Conservation (phyloP, 108 stramenopile genomes). For the Nitzschia sp. region DNA sequence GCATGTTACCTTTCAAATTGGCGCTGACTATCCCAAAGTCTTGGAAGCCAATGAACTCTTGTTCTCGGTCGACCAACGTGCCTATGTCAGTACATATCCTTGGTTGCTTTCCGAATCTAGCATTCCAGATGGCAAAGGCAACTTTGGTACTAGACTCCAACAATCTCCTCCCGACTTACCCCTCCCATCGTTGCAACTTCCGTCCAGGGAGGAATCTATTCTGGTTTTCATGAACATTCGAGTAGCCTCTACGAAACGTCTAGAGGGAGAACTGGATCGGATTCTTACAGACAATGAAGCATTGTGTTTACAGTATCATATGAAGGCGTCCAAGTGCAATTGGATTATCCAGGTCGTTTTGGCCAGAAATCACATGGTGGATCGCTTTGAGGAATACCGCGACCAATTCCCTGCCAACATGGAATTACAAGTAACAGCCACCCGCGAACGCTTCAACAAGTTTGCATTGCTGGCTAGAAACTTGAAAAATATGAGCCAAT, state of each 20-base stretch:
- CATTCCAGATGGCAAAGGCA: neutral
- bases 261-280: conserved; percentile 7
- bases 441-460: conserved; percentile 14
- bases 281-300: conserved; percentile 5
- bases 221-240: conserved; percentile 21
- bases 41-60: conserved; percentile 6
- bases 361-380: neutral
- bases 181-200: neutral
- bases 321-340: neutral
- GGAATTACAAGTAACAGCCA: neutral
- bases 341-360: conserved; percentile 16
- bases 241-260: conserved; percentile 1
- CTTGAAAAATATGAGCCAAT: neutral
- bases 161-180: neutral
- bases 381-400: neutral
- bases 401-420: neutral
- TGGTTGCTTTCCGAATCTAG: conserved; percentile 6
- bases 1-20: neutral
- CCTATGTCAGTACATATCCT: conserved; percentile 13
- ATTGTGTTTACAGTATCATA: neutral
- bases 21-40: conserved; percentile 3
- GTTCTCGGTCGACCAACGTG: conserved; percentile 7
- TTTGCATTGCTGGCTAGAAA: conserved; percentile 4
- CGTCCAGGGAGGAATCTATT: conserved; percentile 3
- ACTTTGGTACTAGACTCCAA: neutral